phyloP scores from a whole-genome alignment of 2,329 filamentous ascomycete species.

The Rhexocercosporidium sp. region DNA sequence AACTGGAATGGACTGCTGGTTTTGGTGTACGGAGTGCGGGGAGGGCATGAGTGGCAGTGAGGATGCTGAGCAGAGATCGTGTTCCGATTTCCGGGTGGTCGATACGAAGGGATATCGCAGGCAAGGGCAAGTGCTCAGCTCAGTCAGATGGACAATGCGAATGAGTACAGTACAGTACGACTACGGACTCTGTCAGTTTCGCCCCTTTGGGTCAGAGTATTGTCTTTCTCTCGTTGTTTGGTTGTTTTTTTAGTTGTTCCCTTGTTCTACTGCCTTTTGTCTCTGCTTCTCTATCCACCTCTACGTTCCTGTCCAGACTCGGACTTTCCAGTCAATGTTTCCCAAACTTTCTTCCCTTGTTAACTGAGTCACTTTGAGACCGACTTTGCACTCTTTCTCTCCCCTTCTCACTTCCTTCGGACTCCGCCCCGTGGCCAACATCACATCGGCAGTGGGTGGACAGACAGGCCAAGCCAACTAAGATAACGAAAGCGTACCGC shows the following conservation, averaged over 20 bases:
- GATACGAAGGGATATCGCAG: neutral
- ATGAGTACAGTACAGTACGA: too few species aligned
- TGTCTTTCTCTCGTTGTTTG: neutral
- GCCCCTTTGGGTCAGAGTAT: neutral
- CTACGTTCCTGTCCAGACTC: neutral
- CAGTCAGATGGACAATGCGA: neutral
- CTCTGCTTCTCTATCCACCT: neutral
- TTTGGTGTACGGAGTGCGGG: neutral
- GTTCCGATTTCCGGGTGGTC: neutral
- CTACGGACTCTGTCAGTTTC: neutral
- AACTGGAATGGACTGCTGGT: neutral
- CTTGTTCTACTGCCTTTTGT: too few species aligned
- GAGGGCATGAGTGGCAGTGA: neutral
- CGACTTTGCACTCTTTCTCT: neutral
- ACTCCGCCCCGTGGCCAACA: neutral
- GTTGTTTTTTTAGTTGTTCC: too few species aligned
- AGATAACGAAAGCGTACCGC: conserved; percentile 1
- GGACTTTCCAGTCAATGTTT: neutral
- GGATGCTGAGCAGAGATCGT: neutral
- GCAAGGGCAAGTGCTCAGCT: conserved; percentile 2
- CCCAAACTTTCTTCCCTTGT: neutral
- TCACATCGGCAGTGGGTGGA: neutral
- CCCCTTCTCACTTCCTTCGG: neutral
- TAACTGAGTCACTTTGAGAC: neutral
- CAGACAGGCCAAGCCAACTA: neutral